A percentile compares a stretch with the other conserved stretches of the same genome.
Evolutionary conservation across 2,329 filamentous ascomycete genomes (phyloP).

Genomic region (Plenodomus lindquistii): DNA sequence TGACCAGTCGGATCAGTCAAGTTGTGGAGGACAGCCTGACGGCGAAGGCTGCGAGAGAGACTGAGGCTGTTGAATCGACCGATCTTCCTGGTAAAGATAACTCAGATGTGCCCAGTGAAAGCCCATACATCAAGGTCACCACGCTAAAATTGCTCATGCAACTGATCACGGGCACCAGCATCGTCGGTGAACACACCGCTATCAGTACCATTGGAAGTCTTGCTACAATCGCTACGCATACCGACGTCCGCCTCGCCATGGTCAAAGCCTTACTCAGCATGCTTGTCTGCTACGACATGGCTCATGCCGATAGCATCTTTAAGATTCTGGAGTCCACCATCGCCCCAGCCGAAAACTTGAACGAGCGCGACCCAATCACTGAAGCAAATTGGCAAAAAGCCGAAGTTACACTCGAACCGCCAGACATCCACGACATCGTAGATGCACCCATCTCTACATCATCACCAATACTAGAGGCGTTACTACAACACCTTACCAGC

Average conservation of each 20-base stretch:
- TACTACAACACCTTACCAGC: slow-evolving; percentile 1
- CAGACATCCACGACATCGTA: slow-evolving; percentile 3
- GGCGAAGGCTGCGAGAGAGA: neutral
- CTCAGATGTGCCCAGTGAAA: neutral
- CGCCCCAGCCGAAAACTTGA: slow-evolving; percentile 40
- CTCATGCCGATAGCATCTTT: slow-evolving; percentile 19
- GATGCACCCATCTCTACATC: slow-evolving; percentile 5
- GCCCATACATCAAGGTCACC: slow-evolving; percentile 44
- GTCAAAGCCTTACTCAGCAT: slow-evolving; percentile 41
- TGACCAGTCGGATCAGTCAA: slow-evolving; percentile 36
- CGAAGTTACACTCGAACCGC: slow-evolving; percentile 15
- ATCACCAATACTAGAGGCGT: slow-evolving; percentile 10
- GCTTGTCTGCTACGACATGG: slow-evolving; percentile 10
- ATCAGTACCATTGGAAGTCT: slow-evolving; percentile 38
- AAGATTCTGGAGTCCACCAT: slow-evolving; percentile 31
- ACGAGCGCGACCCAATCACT: slow-evolving; percentile 36
- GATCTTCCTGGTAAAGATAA: no score
- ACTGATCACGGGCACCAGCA: slow-evolving; percentile 38
- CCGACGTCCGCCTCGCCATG: slow-evolving; percentile 43
- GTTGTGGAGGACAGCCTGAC: slow-evolving; percentile 22
- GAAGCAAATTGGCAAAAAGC: slow-evolving; percentile 39
- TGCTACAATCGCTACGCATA: slow-evolving; percentile 36
- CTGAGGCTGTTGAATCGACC: no score
- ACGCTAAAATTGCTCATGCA: slow-evolving; percentile 50
- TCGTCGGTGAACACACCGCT: slow-evolving; percentile 35